Percentiles rank a stretch among this genome's conserved stretches.
These are phyloP conservation scores for Passalora sequoiae DNA, from an alignment of 2,329 filamentous ascomycete genomes.

Conservation along the genomic window DNA sequence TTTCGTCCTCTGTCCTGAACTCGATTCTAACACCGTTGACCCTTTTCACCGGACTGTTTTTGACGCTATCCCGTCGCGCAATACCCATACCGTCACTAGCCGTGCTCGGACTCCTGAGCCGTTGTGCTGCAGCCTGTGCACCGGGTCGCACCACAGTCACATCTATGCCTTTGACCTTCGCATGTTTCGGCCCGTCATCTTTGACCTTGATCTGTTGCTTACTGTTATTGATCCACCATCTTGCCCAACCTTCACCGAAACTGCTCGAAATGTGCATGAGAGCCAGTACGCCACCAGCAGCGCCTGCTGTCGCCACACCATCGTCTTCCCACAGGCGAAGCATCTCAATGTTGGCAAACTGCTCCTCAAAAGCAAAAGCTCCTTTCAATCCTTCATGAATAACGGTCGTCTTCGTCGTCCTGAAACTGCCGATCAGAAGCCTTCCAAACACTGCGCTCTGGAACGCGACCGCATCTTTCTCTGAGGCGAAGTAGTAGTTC, in stretches of 20 bases:
- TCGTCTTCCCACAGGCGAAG: conserved; percentile 45
- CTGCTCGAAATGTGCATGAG: conserved; percentile 43
- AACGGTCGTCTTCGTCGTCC: conserved; percentile 42
- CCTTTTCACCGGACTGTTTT: conserved; percentile 26
- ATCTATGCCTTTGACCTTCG: conserved; percentile 42
- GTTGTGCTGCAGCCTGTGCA: conserved; percentile 9
- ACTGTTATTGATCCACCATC: conserved; percentile 42
- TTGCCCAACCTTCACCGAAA: conserved; percentile 40
- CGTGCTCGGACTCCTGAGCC: conserved; percentile 14
- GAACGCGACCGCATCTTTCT: conserved; percentile 36
- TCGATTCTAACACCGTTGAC: conserved; percentile 42
- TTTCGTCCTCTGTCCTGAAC: conserved; percentile 41
- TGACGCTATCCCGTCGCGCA: conserved; percentile 8
- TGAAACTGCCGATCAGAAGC: conserved; percentile 39
- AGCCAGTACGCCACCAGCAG: conserved; percentile 39
- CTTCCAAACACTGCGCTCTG: conserved; percentile 46
- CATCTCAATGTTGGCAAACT: conserved; percentile 47
- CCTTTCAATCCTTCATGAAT: conserved; percentile 41
- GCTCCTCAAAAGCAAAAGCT: conserved; percentile 43
- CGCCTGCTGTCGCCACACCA: conserved; percentile 29
- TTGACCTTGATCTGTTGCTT: conserved; percentile 37
- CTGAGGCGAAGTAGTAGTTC: conserved; percentile 39
- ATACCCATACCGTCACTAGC: conserved; percentile 29
- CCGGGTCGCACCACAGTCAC: conserved; percentile 34
- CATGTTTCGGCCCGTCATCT: conserved; percentile 36